Evolutionary conservation across 176 grass and related monocot genomes (phyloP).

Genomic region (Chrysopogon serrulatus): DNA sequence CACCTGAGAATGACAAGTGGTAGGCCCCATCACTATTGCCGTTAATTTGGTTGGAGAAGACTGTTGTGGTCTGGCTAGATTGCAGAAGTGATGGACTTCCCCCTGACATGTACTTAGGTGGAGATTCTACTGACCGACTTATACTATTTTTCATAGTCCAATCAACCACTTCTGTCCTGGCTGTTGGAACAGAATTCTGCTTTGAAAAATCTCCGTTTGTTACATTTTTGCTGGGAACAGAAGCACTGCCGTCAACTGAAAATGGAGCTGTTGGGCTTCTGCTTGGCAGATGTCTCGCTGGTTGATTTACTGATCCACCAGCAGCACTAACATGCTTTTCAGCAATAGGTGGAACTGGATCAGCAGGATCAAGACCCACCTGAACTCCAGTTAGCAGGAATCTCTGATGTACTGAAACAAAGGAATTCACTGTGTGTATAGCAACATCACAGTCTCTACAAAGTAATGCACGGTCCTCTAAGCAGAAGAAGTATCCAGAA

Average conservation of each 20-base stretch:
- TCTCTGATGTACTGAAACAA: conserved; percentile 69
- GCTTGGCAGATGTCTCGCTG: conserved; percentile 23
- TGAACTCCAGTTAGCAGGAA: conserved; percentile 87
- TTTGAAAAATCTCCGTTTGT: conserved; percentile 13
- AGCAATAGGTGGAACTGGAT: conserved; percentile 42
- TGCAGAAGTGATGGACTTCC: conserved; percentile 20
- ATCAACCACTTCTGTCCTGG: conserved; percentile 4
- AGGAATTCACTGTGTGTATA: conserved; percentile 74
- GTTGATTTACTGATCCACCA: conserved; percentile 15
- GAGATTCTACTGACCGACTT: conserved; percentile 17
- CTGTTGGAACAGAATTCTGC: conserved; percentile 28
- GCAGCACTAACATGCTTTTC: conserved; percentile 14
- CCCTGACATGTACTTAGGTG: conserved; percentile 10
- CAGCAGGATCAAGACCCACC: conserved; percentile 66
- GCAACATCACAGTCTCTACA: conserved; percentile 84
- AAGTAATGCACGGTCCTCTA: conserved; percentile 87
- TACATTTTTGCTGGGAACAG: conserved; percentile 30
- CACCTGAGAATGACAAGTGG: conserved; percentile 39
- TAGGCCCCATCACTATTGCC: conserved; percentile 15
- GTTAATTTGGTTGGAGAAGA: conserved; percentile 42
- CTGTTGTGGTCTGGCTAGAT: conserved; percentile 23
- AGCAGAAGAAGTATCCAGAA: conserved; percentile 93
- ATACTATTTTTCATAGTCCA: conserved; percentile 13
- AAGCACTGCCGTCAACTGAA: conserved; percentile 31
- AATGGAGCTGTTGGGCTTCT: not conserved